Base-by-base conservation (phyloP, 352 stramenopile genomes). In the Phytophthora citrophthora region DNA sequence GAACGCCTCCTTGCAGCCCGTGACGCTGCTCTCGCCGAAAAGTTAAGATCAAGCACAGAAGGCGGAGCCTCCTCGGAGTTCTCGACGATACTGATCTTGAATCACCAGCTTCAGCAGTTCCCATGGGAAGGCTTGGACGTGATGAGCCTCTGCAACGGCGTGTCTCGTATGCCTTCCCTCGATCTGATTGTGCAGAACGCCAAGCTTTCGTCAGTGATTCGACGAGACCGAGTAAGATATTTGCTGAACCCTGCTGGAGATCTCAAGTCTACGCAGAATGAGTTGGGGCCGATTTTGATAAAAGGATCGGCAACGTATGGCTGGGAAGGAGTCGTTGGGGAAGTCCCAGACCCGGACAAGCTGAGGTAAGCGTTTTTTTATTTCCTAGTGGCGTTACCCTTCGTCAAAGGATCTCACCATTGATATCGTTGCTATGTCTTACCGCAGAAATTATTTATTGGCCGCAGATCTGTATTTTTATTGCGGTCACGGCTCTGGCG, bases 401-500 rank as follows among this genome's bases (percentile, higher is more conserved):
- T 46, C 2, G 40, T 13, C 32, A 32, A 52, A 31, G 3, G 49
- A 34, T 27, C 58, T 65, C 13, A 49, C 44, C 4, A 39, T 54
- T 26, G 9, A 7, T 44, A 7, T 57, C 36, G 18, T n/a, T 48
- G 1, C 40, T 50, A n/a, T 34, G 13, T 27, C 18, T 54, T 61
- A 36, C 23, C 1, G 7, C 36, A 89, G 79, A 56, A 54, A 73
- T 11, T 82, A 68, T 75, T 86, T 85, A 69, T 72, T 51, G 23
- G 69, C 72, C 16, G 80, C 80, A 1, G 91, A 98, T 39, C 52
- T 99, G 29, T 97, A 98, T 76, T 83, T 99, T 64, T 99, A 99
- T 77, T 99, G 94, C 71, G 97, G 97, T 18, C 97, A 99, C 70
- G 97, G 97, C 34, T 96, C 94, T 5, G 97, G 96, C 15, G 95